phyloP scores from a whole-genome alignment of 2,329 filamentous ascomycete genomes.

The Aspergillus sp. region DNA sequence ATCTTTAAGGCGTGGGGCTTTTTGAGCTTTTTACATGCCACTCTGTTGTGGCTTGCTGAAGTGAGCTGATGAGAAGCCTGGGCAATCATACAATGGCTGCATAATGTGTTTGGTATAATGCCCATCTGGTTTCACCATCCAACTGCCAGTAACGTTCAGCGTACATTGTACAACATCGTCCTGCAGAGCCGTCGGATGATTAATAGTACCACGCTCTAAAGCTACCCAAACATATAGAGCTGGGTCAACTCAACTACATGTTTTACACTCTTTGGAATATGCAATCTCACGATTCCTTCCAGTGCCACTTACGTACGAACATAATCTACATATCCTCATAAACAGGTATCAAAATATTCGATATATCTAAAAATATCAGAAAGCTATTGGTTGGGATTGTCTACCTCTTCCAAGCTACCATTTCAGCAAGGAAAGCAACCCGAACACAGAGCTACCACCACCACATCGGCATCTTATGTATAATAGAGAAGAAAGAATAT shows the following conservation, averaged over 20 bases:
- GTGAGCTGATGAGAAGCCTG: not conserved
- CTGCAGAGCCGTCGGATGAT: not conserved
- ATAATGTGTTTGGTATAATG: not conserved
- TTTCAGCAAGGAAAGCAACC: constrained; percentile 2
- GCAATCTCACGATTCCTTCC: not conserved
- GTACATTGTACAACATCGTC: not conserved
- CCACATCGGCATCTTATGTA: constrained; percentile 14
- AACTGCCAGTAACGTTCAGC: not conserved
- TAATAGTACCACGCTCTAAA: not conserved
- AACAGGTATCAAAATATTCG: not conserved
- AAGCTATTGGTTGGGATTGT: not conserved
- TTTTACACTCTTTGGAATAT: not conserved
- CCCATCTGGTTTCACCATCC: not conserved
- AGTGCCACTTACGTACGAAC: too few species aligned
- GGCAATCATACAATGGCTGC: not conserved
- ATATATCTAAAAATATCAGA: not conserved
- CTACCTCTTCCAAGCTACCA: not conserved
- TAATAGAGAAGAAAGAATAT: constrained; percentile 16
- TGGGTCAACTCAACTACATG: too few species aligned
- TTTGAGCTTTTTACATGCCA: not conserved
- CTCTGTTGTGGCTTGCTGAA: not conserved
- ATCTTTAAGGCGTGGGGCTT: not conserved
- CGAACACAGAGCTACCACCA: not conserved
- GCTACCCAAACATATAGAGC: not conserved
- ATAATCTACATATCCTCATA: not conserved